Percentiles rank a stretch among this genome's conserved stretches.
These are phyloP conservation scores for Boletus bicolor DNA, from an alignment of 768 basidiomycete genomes.

Conservation along the genomic window DNA sequence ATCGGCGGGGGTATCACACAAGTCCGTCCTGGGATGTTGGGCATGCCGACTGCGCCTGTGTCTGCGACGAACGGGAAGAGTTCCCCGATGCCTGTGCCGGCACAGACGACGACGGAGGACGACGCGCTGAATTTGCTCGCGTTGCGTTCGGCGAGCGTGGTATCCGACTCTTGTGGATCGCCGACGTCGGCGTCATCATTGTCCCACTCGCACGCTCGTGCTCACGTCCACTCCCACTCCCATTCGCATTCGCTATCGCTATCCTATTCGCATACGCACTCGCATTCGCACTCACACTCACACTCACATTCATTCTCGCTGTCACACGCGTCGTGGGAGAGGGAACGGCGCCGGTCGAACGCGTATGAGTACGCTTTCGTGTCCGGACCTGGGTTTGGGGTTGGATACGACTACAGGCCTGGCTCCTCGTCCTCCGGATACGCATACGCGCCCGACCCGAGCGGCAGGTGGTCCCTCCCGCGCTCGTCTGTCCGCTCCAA, in stretches of 20 bases:
- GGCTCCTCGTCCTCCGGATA: neutral
- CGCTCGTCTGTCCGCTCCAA: constrained; percentile 47
- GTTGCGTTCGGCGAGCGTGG: constrained; percentile 12
- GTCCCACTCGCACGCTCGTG: neutral
- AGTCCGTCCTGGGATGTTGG: constrained; percentile 56
- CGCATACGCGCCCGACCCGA: constrained; percentile 17
- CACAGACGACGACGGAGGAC: constrained; percentile 14
- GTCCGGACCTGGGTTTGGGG: neutral
- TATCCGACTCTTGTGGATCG: neutral
- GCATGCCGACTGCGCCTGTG: constrained; percentile 24
- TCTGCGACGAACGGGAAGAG: neutral
- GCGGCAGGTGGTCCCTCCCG: constrained; percentile 54
- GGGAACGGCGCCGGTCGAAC: constrained; percentile 14
- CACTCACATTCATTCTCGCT: neutral
- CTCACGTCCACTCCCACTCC: neutral
- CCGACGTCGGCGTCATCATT: neutral
- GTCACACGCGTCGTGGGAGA: neutral
- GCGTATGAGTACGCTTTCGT: constrained; percentile 11
- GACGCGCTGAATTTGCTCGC: constrained; percentile 30
- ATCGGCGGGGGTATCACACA: constrained; percentile 49
- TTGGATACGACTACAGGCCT: neutral
- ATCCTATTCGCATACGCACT: neutral
- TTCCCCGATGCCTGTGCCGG: constrained; percentile 4
- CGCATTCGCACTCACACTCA: constrained; percentile 3
- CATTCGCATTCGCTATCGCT: neutral